These are phyloP conservation scores for Backusella australiensis DNA, from an alignment of 192 early-diverging fungal species.

Conservation along the genomic window DNA sequence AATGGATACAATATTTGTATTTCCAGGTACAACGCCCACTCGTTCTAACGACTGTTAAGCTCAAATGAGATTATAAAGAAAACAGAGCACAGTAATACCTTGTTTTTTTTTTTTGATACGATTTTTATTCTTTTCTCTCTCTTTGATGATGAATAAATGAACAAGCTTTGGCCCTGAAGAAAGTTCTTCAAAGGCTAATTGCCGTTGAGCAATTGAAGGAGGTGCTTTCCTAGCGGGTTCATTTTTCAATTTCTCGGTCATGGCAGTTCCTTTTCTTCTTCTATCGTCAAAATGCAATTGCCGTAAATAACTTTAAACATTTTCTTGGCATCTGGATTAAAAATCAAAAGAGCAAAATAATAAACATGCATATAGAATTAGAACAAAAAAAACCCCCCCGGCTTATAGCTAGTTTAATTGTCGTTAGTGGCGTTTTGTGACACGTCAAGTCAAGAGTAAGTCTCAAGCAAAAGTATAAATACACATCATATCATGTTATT, in stretches of 20 bases:
- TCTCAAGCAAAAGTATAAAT: too few species aligned
- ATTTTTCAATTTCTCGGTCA: background rate
- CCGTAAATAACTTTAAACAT: conserved; percentile 37
- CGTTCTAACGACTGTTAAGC: too few species aligned
- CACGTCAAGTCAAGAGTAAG: too few species aligned
- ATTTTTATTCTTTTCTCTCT: background rate
- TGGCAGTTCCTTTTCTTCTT: background rate
- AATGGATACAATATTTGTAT: too few species aligned
- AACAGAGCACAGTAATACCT: background rate
- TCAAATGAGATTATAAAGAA: too few species aligned
- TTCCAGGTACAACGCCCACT: too few species aligned
- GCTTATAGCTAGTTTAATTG: too few species aligned
- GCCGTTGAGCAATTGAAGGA: background rate
- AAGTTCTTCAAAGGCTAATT: background rate
- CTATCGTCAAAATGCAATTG: conserved; percentile 9
- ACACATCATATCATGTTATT: too few species aligned
- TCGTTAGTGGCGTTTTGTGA: too few species aligned
- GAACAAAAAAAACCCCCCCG: too few species aligned
- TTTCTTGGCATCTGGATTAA: conserved; percentile 23
- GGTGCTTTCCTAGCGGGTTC: background rate
- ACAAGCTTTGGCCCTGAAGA: background rate
- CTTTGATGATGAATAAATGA: background rate
- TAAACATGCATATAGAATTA: too few species aligned
- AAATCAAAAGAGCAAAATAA: conserved; percentile 6
- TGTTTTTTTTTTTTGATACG: too few species aligned